phyloP scores from a whole-genome alignment of 805 yeast genomes.

The Candida montana region DNA sequence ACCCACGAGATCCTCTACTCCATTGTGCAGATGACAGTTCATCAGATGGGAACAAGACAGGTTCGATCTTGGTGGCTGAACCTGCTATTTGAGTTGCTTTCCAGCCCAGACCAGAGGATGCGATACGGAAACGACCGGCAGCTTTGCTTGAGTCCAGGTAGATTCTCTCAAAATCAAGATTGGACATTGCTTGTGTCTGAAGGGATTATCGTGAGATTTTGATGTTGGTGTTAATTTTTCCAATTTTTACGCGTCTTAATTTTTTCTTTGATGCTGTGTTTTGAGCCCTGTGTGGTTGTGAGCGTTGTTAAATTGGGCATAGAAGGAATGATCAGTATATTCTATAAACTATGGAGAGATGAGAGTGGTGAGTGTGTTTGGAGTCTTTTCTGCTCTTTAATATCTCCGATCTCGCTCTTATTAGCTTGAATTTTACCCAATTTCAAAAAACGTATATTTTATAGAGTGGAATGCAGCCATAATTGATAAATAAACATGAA shows the following conservation, averaged over 20 bases:
- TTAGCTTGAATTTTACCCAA: too few relatives aligned
- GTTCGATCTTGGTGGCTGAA: slow-evolving; percentile 46
- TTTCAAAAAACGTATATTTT: too few relatives aligned
- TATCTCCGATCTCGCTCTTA: too few relatives aligned
- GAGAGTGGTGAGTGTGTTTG: too few relatives aligned
- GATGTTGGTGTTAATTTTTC: not conserved
- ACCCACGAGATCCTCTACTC: slow-evolving; percentile 93
- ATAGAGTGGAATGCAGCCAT: too few relatives aligned
- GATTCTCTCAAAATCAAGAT: slow-evolving; percentile 80
- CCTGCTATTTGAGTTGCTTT: slow-evolving; percentile 55
- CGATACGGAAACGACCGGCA: slow-evolving; percentile 88
- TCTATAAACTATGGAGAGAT: too few relatives aligned
- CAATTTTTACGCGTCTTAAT: not conserved
- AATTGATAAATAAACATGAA: too few relatives aligned
- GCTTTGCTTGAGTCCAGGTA: slow-evolving; percentile 81
- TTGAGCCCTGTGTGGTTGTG: too few relatives aligned
- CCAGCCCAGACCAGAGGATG: slow-evolving; percentile 98
- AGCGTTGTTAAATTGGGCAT: too few relatives aligned
- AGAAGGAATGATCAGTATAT: too few relatives aligned
- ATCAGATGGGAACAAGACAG: slow-evolving; percentile 84
- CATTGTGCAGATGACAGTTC: slow-evolving; percentile 77
- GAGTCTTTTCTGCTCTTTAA: too few relatives aligned
- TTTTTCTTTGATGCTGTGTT: too few relatives aligned
- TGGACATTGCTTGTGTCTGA: slow-evolving; percentile 1
- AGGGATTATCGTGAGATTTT: not conserved